These are phyloP conservation scores for Daldinia sp. DNA, from an alignment of 2,329 filamentous ascomycete genomes.

Conservation along the genomic window DNA sequence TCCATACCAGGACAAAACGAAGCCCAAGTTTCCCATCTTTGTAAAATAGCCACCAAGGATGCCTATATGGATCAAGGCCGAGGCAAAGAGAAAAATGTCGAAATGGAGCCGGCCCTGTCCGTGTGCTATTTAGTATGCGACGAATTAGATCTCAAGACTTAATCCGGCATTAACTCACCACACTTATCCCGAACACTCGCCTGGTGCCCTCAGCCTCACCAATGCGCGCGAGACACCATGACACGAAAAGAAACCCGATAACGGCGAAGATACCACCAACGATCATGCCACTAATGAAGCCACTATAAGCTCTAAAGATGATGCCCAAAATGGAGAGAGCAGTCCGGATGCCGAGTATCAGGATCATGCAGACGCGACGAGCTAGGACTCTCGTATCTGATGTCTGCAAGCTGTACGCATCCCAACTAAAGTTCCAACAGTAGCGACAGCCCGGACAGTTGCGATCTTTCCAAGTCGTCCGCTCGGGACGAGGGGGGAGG, in stretches of 20 bases:
- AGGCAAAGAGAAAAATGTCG: slow-evolving; percentile 31
- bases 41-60: slow-evolving; percentile 23
- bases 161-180: slow-evolving; percentile 24
- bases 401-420: slow-evolving; percentile 31
- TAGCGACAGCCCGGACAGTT: slow-evolving; percentile 32
- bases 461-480: slow-evolving; percentile 26
- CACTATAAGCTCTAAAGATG: slow-evolving; percentile 26
- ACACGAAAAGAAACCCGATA: slow-evolving; percentile 31
- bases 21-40: slow-evolving; percentile 23
- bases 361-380: slow-evolving; percentile 27
- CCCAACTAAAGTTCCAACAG: slow-evolving; percentile 38
- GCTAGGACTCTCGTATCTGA: slow-evolving; percentile 14
- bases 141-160: not conserved
- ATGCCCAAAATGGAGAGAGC: slow-evolving; percentile 31
- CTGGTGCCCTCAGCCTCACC: slow-evolving; percentile 28
- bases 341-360: slow-evolving; percentile 23
- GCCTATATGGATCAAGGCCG: slow-evolving; percentile 30
- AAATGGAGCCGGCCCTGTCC: slow-evolving; percentile 30
- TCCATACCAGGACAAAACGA: slow-evolving; percentile 35
- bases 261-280: slow-evolving; percentile 29
- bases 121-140: slow-evolving; percentile 17
- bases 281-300: slow-evolving; percentile 25
- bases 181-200: slow-evolving; percentile 18
- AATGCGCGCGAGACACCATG: slow-evolving; percentile 31
- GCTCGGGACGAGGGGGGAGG: slow-evolving; percentile 30